phyloP scores from a whole-genome alignment of 805 yeast genomes.

The Sugiyamaella floridensis region DNA sequence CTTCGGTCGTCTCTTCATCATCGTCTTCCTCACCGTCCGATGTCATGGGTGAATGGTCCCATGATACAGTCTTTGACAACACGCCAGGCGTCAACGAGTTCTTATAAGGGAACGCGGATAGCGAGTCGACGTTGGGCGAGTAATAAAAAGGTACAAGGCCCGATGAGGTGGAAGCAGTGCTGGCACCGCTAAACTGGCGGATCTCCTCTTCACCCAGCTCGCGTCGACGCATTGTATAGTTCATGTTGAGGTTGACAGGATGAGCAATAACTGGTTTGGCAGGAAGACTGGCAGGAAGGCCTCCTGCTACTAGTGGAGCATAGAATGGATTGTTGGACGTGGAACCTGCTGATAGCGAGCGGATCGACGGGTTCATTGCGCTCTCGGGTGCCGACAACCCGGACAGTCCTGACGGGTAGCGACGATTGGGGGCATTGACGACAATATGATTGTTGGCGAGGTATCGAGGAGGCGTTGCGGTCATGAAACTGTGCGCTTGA shows the following conservation, averaged over 20 bases:
- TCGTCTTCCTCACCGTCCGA: neutral
- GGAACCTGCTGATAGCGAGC: neutral
- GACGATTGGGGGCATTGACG: neutral
- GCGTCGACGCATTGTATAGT: conserved; percentile 11
- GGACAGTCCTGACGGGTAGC: conserved; percentile 1
- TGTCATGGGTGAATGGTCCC: neutral
- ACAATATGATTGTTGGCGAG: conserved; percentile 1
- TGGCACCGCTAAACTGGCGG: neutral
- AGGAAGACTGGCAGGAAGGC: neutral
- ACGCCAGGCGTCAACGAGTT: conserved; percentile 25
- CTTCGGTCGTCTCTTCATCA: too few species aligned
- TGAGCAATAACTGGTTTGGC: conserved; percentile 6
- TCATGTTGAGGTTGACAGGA: conserved; percentile 14
- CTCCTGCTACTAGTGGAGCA: neutral
- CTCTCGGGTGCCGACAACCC: neutral
- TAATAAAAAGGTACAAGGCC: conserved; percentile 23
- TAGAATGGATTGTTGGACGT: neutral
- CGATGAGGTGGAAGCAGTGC: neutral
- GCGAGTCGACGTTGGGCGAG: conserved; percentile 18
- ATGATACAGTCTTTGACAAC: neutral
- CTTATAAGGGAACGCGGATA: conserved; percentile 25
- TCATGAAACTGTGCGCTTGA: neutral
- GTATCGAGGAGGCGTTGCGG: neutral
- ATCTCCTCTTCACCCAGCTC: conserved; percentile 12
- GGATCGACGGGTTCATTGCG: neutral